phyloP scores from a whole-genome alignment of 2,329 filamentous ascomycete genomes.

The Aspergillus fumigatiaffinis region DNA sequence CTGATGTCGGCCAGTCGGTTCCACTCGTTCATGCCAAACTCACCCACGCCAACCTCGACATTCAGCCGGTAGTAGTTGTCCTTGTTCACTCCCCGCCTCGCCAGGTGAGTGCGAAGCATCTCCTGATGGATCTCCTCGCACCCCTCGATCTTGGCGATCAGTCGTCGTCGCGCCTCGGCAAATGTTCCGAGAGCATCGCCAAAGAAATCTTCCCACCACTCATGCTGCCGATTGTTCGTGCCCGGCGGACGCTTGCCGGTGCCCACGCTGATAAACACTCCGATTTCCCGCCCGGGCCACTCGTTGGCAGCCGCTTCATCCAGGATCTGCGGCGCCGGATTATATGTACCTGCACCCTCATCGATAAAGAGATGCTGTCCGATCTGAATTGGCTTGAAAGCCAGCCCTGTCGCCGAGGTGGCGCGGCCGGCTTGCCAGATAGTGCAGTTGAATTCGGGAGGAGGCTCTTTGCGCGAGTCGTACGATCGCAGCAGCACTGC shows the following conservation, averaged over 20 bases:
- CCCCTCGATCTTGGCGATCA: conserved; percentile 91
- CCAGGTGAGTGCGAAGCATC: conserved; percentile 76
- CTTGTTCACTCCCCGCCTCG: conserved; percentile 71
- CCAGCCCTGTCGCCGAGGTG: conserved; percentile 84
- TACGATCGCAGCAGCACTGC: conserved; percentile 84
- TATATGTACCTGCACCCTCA: conserved; percentile 86
- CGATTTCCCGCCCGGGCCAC: conserved; percentile 90
- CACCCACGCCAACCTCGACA: conserved; percentile 90
- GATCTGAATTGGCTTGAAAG: conserved; percentile 93
- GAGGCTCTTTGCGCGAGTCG: conserved; percentile 86
- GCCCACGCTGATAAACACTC: conserved; percentile 89
- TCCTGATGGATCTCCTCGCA: conserved; percentile 86
- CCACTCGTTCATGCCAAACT: conserved; percentile 99
- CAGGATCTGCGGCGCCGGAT: conserved; percentile 77
- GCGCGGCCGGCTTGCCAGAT: conserved; percentile 97
- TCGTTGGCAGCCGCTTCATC: conserved; percentile 91
- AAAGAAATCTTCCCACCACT: conserved; percentile 90
- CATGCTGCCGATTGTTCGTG: conserved; percentile 62
- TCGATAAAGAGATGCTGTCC: conserved; percentile 93
- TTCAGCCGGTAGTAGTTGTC: conserved; percentile 97
- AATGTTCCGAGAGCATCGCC: conserved; percentile 72
- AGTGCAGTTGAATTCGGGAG: conserved; percentile 87
- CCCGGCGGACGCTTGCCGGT: conserved; percentile 80
- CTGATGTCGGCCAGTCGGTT: conserved; percentile 89
- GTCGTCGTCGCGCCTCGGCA: conserved; percentile 76